phyloP scores from a whole-genome alignment of 768 basidiomycete genomes.

The Tulasnella sp. region DNA sequence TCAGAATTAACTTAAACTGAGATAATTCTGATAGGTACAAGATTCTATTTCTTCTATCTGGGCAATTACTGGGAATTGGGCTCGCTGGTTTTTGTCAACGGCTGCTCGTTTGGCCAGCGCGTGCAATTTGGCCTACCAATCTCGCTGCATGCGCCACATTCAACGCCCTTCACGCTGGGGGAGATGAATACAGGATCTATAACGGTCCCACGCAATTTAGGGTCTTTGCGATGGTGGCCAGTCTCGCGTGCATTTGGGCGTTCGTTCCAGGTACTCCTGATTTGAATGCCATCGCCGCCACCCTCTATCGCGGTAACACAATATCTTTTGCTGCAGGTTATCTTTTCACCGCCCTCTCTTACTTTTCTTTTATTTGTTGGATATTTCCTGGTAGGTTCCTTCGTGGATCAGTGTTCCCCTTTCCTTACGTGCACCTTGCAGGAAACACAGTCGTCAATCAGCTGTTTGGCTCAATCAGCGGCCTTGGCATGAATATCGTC shows the following conservation, averaged over 20 bases:
- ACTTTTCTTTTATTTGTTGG: constrained; percentile 93
- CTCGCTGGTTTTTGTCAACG: constrained; percentile 84
- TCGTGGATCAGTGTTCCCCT: neutral
- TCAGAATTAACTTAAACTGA: too few species aligned
- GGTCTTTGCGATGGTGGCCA: constrained; percentile 68
- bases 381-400: constrained; percentile 42
- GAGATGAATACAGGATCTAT: constrained; percentile 50
- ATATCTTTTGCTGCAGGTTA: constrained; percentile 53
- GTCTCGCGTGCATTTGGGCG: constrained; percentile 72
- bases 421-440: neutral
- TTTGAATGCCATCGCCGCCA: constrained; percentile 31
- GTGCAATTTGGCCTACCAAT: constrained; percentile 98
- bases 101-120: constrained; percentile 94
- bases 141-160: constrained; percentile 86
- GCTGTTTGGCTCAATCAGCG: constrained; percentile 77
- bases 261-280: constrained; percentile 71
- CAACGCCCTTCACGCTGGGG: constrained; percentile 92
- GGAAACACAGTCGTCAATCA: constrained; percentile 84
- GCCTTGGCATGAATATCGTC: constrained; percentile 81
- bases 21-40: constrained; percentile 47
- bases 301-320: too few species aligned
- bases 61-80: constrained; percentile 90
- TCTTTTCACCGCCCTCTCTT: constrained; percentile 80
- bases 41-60: constrained; percentile 72
- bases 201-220: constrained; percentile 64